Percentiles rank a stretch among this genome's conserved stretches.
Evolutionary conservation across 2,329 filamentous ascomycete species (phyloP).

Genomic region (Cyclaneusma minus): DNA sequence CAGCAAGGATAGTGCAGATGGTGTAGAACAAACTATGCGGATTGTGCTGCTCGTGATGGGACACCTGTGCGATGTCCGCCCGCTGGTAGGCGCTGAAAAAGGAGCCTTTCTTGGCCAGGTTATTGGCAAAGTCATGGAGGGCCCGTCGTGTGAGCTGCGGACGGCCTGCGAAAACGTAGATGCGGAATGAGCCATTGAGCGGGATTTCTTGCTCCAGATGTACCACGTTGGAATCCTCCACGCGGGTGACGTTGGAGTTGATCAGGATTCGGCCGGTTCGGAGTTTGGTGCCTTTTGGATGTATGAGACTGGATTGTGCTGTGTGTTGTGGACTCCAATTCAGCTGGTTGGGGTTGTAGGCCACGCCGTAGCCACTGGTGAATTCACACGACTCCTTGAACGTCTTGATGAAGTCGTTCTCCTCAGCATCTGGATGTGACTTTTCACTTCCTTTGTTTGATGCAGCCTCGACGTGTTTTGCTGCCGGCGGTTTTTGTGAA

Average conservation of each 20-base stretch:
- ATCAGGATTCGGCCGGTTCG: conserved; percentile 61
- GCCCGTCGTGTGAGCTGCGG: conserved; percentile 43
- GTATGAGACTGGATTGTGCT: conserved; percentile 54
- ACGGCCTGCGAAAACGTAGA: conserved; percentile 73
- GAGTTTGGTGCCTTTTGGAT: conserved; percentile 48
- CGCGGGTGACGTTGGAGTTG: conserved; percentile 69
- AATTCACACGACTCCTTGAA: conserved; percentile 90
- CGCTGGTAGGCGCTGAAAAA: conserved; percentile 58
- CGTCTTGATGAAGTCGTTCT: conserved; percentile 73
- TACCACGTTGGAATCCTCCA: conserved; percentile 78
- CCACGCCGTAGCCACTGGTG: conserved; percentile 82
- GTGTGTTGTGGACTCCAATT: conserved; percentile 69
- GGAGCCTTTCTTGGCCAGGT: conserved; percentile 48
- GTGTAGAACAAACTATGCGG: conserved; percentile 76
- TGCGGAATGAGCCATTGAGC: conserved; percentile 72
- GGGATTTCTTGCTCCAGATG: conserved; percentile 84
- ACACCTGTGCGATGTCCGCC: conserved; percentile 43
- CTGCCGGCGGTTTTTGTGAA: conserved; percentile 59
- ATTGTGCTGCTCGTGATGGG: conserved; percentile 68
- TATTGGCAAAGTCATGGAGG: conserved; percentile 51
- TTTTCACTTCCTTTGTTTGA: conserved; percentile 22
- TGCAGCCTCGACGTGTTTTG: conserved; percentile 57
- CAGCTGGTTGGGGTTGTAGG: conserved; percentile 65
- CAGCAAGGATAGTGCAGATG: conserved; percentile 60
- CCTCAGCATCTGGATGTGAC: conserved; percentile 24